Conservation (phyloP, 176 grass and related monocot species). For the Phragmites australis region DNA sequence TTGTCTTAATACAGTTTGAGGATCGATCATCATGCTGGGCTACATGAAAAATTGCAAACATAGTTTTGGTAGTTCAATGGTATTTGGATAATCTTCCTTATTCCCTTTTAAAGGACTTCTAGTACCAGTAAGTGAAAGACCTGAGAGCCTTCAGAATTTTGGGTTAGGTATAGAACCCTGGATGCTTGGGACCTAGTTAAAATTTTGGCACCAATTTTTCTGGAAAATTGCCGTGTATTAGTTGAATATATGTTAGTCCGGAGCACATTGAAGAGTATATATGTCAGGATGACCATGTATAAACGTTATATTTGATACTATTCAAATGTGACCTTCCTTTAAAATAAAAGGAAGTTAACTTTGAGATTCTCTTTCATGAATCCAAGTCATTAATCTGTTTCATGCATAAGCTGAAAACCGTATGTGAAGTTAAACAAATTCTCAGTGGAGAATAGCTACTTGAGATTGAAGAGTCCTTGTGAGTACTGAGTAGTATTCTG, state of each 20-base stretch:
- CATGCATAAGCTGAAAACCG: not conserved
- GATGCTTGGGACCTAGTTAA: not conserved
- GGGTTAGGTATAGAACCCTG: not conserved
- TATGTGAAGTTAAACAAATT: not conserved
- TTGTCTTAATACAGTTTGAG: not conserved
- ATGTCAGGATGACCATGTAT: constrained; percentile 3
- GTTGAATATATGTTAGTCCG: constrained; percentile 12
- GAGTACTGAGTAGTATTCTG: constrained; percentile 21
- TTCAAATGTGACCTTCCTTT: not conserved
- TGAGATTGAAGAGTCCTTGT: constrained; percentile 13
- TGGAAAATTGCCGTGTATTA: not conserved
- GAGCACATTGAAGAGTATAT: constrained; percentile 1
- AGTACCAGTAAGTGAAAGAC: not conserved
- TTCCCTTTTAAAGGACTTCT: not conserved
- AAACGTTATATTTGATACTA: not conserved
- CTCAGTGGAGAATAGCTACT: constrained; percentile 13
- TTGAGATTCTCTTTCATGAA: not conserved
- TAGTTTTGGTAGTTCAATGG: not conserved
- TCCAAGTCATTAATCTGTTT: not conserved
- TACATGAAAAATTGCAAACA: constrained; percentile 25
- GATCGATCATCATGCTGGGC: not conserved
- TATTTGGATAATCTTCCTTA: not conserved
- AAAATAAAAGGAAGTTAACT: not conserved
- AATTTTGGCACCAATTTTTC: not conserved
- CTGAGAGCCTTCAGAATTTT: not conserved